These are phyloP conservation scores for Chrysochromulina tobinii DNA, from an alignment of 78 protist genomes.

Conservation along the genomic window DNA sequence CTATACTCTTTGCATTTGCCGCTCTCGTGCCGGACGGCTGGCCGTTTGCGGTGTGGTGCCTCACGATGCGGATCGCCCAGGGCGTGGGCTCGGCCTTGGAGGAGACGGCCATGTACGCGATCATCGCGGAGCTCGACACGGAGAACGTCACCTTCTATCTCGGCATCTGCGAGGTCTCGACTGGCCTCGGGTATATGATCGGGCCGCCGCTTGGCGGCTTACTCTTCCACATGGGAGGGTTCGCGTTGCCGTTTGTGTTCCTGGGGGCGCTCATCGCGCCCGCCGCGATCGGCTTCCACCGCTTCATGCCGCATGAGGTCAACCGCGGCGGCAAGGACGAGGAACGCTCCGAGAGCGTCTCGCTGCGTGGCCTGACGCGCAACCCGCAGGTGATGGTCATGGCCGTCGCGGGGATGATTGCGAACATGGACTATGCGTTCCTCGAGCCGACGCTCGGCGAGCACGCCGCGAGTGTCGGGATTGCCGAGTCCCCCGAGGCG, in stretches of 20 bases:
- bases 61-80: background rate
- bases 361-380: too few species aligned
- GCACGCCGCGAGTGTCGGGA: background rate
- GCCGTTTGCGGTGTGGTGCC: background rate
- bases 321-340: too few species aligned
- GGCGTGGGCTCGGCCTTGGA: background rate
- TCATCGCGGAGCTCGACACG: background rate
- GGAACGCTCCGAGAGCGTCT: too few species aligned
- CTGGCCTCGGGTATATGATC: background rate
- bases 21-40: background rate
- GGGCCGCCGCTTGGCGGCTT: background rate
- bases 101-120: conserved; percentile 4
- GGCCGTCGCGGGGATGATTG: background rate
- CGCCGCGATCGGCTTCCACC: background rate
- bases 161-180: conserved; percentile 4
- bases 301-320: background rate
- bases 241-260: background rate
- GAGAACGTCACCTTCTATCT: background rate
- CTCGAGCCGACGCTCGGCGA: conserved; percentile 18
- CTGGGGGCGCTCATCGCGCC: background rate
- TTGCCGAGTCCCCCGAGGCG: background rate
- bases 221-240: background rate
- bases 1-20: background rate
- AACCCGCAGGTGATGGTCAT: background rate
- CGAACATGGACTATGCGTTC: conserved; percentile 11